Evolutionary conservation across 345 rosid species (phyloP).

Genomic region (Sisymbrium irio): DNA sequence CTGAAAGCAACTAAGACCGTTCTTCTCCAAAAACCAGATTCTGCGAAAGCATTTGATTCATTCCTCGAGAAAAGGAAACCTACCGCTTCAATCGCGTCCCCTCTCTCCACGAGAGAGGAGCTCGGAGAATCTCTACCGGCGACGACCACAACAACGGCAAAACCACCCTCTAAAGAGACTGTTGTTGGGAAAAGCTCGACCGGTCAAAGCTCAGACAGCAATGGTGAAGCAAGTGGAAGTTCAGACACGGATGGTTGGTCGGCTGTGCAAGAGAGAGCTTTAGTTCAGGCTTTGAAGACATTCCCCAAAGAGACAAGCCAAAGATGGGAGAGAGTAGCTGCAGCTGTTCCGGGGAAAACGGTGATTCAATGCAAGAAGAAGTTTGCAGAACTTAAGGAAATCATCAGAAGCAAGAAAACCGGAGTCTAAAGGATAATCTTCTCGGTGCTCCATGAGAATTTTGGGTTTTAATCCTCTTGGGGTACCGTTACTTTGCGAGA

Average conservation of each 20-base stretch:
- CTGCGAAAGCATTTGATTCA: conserved; percentile 86
- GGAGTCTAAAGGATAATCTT: conserved; percentile 4
- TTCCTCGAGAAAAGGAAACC: conserved; percentile 98
- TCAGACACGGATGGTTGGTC: conserved; percentile 87
- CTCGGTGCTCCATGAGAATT: conserved; percentile 31
- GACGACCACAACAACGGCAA: conserved; percentile 2
- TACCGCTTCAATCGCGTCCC: conserved; percentile 62
- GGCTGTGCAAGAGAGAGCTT: conserved; percentile 87
- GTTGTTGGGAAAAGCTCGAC: conserved; percentile 34
- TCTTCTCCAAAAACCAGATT: conserved; percentile 94
- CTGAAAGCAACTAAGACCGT: conserved; percentile 93
- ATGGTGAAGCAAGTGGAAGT: conserved; percentile 47
- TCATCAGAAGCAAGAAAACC: conserved; percentile 75
- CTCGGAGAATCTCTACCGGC: conserved; percentile 40
- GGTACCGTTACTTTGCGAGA: conserved; percentile 12
- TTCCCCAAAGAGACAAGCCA: conserved; percentile 89
- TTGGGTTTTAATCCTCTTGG: conserved; percentile 34
- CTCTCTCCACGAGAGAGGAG: conserved; percentile 87
- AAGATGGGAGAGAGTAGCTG: conserved; percentile 97
- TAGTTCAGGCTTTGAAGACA: conserved; percentile 93
- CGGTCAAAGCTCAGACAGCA: conserved; percentile 40
- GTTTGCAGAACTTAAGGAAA: conserved; percentile 74
- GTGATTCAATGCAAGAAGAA: conserved; percentile 94
- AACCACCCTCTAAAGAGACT: conserved; percentile 33
- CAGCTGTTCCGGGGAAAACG: conserved; percentile 96